Evolutionary conservation across 2,329 filamentous ascomycete species (phyloP).

Genomic region (Beauveria sp.): DNA sequence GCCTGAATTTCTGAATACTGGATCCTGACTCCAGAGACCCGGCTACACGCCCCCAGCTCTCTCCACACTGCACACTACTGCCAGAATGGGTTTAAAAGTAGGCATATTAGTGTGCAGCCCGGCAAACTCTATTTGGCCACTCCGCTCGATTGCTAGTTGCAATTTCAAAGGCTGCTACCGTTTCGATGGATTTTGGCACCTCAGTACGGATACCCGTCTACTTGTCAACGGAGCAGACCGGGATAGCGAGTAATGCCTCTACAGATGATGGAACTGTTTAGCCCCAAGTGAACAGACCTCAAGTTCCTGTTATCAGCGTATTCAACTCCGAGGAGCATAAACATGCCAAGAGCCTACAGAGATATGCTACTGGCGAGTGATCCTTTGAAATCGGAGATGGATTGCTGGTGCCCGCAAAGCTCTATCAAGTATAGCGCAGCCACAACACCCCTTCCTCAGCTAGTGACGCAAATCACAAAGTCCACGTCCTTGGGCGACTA

Average conservation of each 20-base stretch:
- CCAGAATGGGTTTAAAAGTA: neutral
- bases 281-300: neutral
- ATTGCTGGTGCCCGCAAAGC: neutral
- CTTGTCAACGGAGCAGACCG: neutral
- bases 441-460: neutral
- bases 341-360: neutral
- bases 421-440: neutral
- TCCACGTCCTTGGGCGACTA: neutral
- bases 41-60: neutral
- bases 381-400: neutral
- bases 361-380: neutral
- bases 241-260: neutral
- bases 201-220: no score
- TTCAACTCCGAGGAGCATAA: neutral
- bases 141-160: neutral
- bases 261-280: neutral
- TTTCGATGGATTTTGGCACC: neutral
- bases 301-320: neutral
- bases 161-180: neutral
- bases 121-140: slow-evolving; percentile 3
- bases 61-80: neutral
- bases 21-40: neutral
- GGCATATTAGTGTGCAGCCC: neutral
- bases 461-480: neutral
- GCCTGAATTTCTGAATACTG: neutral